Percentiles rank a stretch among this genome's conserved stretches.
These are phyloP conservation scores for Cryomyces minteri DNA, from an alignment of 495 filamentous ascomycete genomes.

Conservation along the genomic window DNA sequence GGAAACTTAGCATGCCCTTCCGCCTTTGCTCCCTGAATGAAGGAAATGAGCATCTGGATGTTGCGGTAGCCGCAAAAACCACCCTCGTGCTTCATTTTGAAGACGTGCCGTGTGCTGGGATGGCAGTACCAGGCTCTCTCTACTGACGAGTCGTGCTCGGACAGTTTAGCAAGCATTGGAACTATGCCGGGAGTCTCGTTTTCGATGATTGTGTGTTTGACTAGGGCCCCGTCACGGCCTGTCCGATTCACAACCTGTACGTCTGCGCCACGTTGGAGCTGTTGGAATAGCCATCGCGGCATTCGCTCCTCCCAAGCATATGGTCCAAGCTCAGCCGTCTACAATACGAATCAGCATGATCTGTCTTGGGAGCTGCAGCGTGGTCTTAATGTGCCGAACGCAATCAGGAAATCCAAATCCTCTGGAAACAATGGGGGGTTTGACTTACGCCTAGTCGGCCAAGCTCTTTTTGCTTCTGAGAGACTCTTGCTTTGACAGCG, in stretches of 20 bases:
- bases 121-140: constrained; percentile 65
- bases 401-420: no score
- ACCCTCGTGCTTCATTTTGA: constrained; percentile 62
- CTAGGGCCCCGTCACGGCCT: constrained; percentile 27
- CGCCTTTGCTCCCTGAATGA: constrained; percentile 39
- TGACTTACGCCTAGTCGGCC: no score
- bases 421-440: no score
- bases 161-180: constrained; percentile 50
- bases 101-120: constrained; percentile 56
- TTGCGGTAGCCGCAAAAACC: constrained; percentile 98
- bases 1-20: constrained; percentile 41
- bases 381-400: no score
- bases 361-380: not conserved
- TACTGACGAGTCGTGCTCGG: constrained; percentile 43
- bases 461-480: no score
- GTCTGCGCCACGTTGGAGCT: constrained; percentile 46
- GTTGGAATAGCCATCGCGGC: constrained; percentile 56
- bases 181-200: constrained; percentile 55
- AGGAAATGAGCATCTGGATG: constrained; percentile 84
- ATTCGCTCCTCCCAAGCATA: constrained; percentile 77
- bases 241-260: constrained; percentile 37
- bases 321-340: constrained; percentile 57
- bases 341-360: not conserved
- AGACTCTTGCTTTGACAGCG: no score
- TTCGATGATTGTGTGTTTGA: constrained; percentile 27